These are phyloP conservation scores for Epichloe sibirici DNA, from an alignment of 2,329 filamentous ascomycete species.

Conservation along the genomic window DNA sequence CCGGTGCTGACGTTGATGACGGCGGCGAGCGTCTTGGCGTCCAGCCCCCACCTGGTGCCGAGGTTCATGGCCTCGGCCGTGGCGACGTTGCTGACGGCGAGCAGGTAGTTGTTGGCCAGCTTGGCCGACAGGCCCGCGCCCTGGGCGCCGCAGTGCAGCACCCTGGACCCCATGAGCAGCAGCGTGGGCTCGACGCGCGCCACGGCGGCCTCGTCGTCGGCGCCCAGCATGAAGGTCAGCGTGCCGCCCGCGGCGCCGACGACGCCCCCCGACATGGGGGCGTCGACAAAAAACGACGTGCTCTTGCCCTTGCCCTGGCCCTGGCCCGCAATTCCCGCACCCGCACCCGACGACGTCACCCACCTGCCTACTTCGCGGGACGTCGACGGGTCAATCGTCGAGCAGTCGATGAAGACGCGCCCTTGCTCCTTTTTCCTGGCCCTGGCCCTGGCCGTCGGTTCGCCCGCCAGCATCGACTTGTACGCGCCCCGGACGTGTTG, in stretches of 20 bases:
- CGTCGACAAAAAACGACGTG: constrained; percentile 60
- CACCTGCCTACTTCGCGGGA: constrained; percentile 65
- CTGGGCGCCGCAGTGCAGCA: constrained; percentile 75
- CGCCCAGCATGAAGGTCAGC: constrained; percentile 91
- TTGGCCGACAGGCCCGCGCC: constrained; percentile 84
- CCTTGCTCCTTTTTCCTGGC: no score
- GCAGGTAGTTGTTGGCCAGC: constrained; percentile 91
- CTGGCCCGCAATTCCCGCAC: no score
- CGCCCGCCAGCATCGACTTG: constrained; percentile 54
- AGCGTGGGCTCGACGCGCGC: constrained; percentile 56
- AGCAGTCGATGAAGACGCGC: constrained; percentile 87
- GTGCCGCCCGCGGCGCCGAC: constrained; percentile 81
- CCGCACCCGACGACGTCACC: constrained; percentile 38
- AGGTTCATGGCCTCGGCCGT: constrained; percentile 56
- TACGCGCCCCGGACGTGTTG: constrained; percentile 79
- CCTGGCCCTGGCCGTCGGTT: constrained; percentile 6
- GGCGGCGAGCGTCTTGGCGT: constrained; percentile 55
- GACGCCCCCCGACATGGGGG: constrained; percentile 93
- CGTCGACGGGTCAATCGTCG: constrained; percentile 85
- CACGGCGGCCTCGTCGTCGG: constrained; percentile 47
- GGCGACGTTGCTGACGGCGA: constrained; percentile 82
- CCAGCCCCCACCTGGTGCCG: constrained; percentile 48
- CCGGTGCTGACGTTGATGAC: constrained; percentile 92
- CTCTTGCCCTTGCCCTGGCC: constrained; percentile 40
- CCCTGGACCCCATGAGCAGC: constrained; percentile 71